phyloP scores from a whole-genome alignment of 768 basidiomycete species.

The Phylloporus scabripes region DNA sequence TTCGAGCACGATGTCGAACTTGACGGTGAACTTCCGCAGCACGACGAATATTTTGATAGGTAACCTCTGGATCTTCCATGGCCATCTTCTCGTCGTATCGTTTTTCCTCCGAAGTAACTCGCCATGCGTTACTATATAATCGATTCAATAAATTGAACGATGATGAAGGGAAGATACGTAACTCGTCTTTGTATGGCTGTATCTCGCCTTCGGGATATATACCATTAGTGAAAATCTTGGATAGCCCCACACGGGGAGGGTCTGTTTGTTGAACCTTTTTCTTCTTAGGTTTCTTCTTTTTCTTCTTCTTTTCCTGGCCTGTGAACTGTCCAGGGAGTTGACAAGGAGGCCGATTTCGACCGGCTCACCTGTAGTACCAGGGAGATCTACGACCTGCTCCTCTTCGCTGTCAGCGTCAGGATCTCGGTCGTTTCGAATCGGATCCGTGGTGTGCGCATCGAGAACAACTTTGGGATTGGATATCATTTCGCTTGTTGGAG shows the following conservation, averaged over 20 bases:
- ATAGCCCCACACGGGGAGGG: constrained; percentile 84
- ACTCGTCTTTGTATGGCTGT: constrained; percentile 91
- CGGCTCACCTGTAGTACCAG: constrained; percentile 25
- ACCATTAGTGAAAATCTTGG: constrained; percentile 84
- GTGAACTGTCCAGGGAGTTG: background rate
- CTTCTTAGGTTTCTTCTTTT: constrained; percentile 90
- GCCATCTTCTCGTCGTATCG: constrained; percentile 73
- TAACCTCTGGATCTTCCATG: constrained; percentile 75
- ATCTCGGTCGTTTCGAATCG: constrained; percentile 16
- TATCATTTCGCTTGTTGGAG: constrained; percentile 11
- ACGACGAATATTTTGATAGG: constrained; percentile 84
- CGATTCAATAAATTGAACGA: background rate
- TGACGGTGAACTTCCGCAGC: constrained; percentile 96
- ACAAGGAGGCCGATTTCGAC: background rate
- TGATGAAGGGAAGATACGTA: constrained; percentile 29
- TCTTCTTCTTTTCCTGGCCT: constrained; percentile 84
- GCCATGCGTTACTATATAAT: constrained; percentile 69
- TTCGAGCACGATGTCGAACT: constrained; percentile 77
- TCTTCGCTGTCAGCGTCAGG: constrained; percentile 31
- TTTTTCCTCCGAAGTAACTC: constrained; percentile 88
- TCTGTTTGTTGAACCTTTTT: constrained; percentile 82
- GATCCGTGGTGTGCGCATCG: constrained; percentile 10
- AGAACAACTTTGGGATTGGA: constrained; percentile 11
- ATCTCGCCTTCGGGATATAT: constrained; percentile 89
- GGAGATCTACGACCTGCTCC: constrained; percentile 26